Evolutionary conservation across 305 asterid species (phyloP).

Genomic region (Solanum chacoense): DNA sequence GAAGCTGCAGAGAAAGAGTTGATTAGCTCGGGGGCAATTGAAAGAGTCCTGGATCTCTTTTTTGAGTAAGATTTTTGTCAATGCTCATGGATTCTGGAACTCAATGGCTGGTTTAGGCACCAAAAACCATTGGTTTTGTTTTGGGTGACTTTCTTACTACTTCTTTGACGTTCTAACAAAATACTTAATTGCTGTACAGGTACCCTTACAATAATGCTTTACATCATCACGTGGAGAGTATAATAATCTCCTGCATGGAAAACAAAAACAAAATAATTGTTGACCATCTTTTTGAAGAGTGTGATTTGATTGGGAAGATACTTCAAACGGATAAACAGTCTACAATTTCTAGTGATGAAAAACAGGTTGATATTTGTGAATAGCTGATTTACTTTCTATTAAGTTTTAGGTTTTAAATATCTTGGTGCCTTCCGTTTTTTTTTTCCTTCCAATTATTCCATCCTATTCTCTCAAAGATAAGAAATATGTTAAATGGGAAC

Average conservation of each 20-base stretch:
- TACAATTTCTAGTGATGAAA: slow-evolving; percentile 38
- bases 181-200: slow-evolving; percentile 28
- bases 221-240: slow-evolving; percentile 98
- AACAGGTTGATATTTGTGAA: slow-evolving; percentile 37
- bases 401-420: background rate
- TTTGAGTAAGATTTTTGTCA: slow-evolving; percentile 60
- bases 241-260: slow-evolving; percentile 78
- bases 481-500: background rate
- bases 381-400: background rate
- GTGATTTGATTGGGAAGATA: slow-evolving; percentile 63
- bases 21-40: slow-evolving; percentile 72
- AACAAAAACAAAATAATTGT: slow-evolving; percentile 48
- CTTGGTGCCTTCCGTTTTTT: background rate
- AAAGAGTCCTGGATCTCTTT: slow-evolving; percentile 74
- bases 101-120: background rate
- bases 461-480: background rate
- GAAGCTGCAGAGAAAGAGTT: slow-evolving; percentile 80
- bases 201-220: slow-evolving; percentile 90
- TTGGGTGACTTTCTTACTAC: background rate
- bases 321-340: slow-evolving; percentile 66
- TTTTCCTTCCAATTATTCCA: background rate
- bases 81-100: background rate
- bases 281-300: slow-evolving; percentile 72
- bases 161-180: background rate
- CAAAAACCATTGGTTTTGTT: background rate